Evolutionary conservation across 495 filamentous ascomycete genomes (phyloP).

Genomic region (Symbiotaphrina buchneri): DNA sequence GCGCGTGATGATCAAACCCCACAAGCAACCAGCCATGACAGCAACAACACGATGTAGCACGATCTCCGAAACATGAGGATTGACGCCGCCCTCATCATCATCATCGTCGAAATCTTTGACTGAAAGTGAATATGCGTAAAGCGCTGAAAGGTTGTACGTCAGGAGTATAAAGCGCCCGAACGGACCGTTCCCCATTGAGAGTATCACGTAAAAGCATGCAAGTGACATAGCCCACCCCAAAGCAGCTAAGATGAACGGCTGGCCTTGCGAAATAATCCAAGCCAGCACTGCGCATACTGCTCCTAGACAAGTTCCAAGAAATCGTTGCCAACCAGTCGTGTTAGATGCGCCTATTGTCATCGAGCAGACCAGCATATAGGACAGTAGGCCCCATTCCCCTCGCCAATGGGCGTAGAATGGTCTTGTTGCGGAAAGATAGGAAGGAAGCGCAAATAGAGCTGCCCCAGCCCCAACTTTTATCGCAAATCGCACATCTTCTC

Average conservation of each 20-base stretch:
- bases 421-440: slow-evolving; percentile 58
- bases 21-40: slow-evolving; percentile 69
- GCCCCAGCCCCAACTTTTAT: slow-evolving; percentile 86
- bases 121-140: slow-evolving; percentile 82
- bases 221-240: slow-evolving; percentile 63
- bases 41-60: slow-evolving; percentile 76
- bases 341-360: slow-evolving; percentile 96
- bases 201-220: slow-evolving; percentile 71
- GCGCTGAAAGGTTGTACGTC: slow-evolving; percentile 78
- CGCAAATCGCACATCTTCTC: slow-evolving; percentile 56
- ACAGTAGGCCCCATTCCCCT: slow-evolving; percentile 89
- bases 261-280: slow-evolving; percentile 53
- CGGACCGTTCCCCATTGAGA: slow-evolving; percentile 63
- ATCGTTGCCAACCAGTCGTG: slow-evolving; percentile 67
- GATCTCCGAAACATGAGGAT: slow-evolving; percentile 72
- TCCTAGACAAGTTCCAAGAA: slow-evolving; percentile 72
- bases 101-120: slow-evolving; percentile 49
- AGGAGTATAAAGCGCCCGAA: slow-evolving; percentile 54
- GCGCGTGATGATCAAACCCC: slow-evolving; percentile 80
- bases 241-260: slow-evolving; percentile 47
- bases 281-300: slow-evolving; percentile 49
- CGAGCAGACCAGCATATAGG: slow-evolving; percentile 94
- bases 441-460: slow-evolving; percentile 61
- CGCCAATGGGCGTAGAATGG: slow-evolving; percentile 74
- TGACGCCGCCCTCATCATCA: slow-evolving; percentile 59